Evolutionary conservation across 2,329 filamentous ascomycete genomes (phyloP).

Genomic region (Monilinia fructicola): DNA sequence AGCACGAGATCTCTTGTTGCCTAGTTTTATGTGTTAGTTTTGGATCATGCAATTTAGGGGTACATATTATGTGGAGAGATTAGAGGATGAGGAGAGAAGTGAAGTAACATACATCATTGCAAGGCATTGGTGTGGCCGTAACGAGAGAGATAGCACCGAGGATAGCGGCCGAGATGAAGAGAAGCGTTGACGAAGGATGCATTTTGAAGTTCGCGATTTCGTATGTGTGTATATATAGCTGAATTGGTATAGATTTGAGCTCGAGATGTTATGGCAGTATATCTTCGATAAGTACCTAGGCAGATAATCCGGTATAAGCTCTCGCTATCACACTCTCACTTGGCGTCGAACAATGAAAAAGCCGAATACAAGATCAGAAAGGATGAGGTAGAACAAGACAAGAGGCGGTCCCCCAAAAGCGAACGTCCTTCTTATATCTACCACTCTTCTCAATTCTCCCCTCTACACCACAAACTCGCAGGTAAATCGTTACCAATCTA

Average conservation of each 20-base stretch:
- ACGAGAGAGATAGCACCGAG: slow-evolving; percentile 17
- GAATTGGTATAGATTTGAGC: neutral
- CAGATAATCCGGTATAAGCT: neutral
- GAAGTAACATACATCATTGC: slow-evolving; percentile 12
- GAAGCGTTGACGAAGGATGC: slow-evolving; percentile 6
- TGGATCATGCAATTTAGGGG: neutral
- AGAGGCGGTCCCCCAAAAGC: neutral
- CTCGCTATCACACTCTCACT: neutral
- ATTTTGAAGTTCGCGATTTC: slow-evolving; percentile 10
- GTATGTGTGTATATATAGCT: neutral
- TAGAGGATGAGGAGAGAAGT: neutral
- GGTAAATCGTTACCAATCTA: slow-evolving; percentile 7
- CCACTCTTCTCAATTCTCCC: neutral
- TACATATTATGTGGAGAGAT: neutral
- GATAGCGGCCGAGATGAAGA: slow-evolving; percentile 16
- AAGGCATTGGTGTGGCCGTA: slow-evolving; percentile 19
- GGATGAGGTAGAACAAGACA: neutral
- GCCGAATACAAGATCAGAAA: neutral
- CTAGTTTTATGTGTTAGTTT: slow-evolving; percentile 11
- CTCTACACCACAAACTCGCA: slow-evolving; percentile 3
- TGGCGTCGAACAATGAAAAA: neutral
- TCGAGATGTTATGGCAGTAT: neutral
- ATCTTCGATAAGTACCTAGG: neutral
- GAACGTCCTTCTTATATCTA: slow-evolving; percentile 8
- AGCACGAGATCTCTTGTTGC: slow-evolving; percentile 23